Evolutionary conservation across 176 grass and related monocot genomes (phyloP), one percentile per base, ranked within the genome.

Genomic region (Hordeum marinum): DNA sequence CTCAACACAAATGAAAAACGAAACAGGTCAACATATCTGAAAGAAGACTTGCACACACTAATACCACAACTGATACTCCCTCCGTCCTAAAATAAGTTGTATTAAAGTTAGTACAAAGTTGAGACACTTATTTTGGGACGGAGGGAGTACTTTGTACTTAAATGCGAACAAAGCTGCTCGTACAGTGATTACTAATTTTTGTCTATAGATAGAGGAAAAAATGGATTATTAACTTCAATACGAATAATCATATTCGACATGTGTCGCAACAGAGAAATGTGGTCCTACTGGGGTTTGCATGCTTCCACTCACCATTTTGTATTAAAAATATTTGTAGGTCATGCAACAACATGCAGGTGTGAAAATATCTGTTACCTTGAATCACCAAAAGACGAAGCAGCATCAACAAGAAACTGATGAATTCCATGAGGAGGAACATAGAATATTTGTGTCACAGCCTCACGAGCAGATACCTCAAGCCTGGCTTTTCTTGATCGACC

Each of bases 401-500:
- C 88, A 76, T 99, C 91, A 67, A 43, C 50, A 70, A 99, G 89
- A 92, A 99, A 96, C 72, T 92, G 89, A 63, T 92, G 91, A 60
- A 99, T 90, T 46, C 91, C 89, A 84, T 99, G 96, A 21, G 96
- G 96, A 74, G 96, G 90, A 79, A 94, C 93, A 92, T 90, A 96
- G 72, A 91, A 99, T 84, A 99, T 88, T 82, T 98, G 96, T 77
- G 96, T 99, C 50, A 85, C 64, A 62, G 91, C 77, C 85, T 92
- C 90, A 92, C 83, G 65, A 65, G 96, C 81, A 87, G 93, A 92
- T 86, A 94, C 82, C 68, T 88, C 83, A 75, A 99, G 93, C 83
- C 87, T 89, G 37, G 85, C 86, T 75, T 75, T 94, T 86, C 96
- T 94, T 82, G 90, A 85, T 69, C 86, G 81, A 79, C 88, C 81